Percentiles rank a stretch among this genome's conserved stretches.
These are phyloP conservation scores for Suillus americanus DNA, from an alignment of 768 basidiomycete genomes.

Conservation along the genomic window DNA sequence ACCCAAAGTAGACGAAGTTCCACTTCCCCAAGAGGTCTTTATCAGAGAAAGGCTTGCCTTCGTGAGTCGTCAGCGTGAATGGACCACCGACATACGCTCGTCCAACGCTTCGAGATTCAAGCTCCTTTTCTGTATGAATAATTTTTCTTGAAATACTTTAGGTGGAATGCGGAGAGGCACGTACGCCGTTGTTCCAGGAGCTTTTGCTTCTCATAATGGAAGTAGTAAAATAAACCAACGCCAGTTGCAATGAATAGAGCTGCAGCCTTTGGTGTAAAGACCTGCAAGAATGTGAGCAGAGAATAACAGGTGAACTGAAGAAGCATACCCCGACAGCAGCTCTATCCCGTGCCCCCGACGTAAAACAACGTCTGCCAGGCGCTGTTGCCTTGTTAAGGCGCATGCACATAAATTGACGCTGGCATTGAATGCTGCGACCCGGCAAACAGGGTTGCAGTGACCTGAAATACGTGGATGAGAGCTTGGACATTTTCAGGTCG, in stretches of 20 bases:
- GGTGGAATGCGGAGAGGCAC: conserved; percentile 16
- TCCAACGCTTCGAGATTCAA: conserved; percentile 71
- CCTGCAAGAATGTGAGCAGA: conserved; percentile 45
- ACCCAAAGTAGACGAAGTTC: conserved; percentile 96
- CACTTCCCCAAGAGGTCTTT: conserved; percentile 85
- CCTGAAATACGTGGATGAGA: not conserved
- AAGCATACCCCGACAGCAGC: conserved; percentile 34
- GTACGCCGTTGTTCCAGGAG: conserved; percentile 74
- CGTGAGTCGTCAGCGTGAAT: conserved; percentile 71
- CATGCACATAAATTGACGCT: not conserved
- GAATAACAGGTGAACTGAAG: not conserved
- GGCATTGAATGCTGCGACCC: not conserved
- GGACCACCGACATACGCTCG: conserved; percentile 90
- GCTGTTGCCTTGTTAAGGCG: not conserved
- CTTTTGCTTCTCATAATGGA: conserved; percentile 81
- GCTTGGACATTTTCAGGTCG: conserved; percentile 1
- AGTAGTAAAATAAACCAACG: conserved; percentile 82
- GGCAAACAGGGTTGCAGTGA: not conserved
- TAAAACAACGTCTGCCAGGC: not conserved
- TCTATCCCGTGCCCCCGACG: conserved; percentile 31
- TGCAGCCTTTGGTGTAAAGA: conserved; percentile 89
- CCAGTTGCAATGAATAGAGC: conserved; percentile 84
- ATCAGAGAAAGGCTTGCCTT: conserved; percentile 74
- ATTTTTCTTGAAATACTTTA: not conserved
- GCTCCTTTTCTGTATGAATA: conserved; percentile 62